phyloP scores from a whole-genome alignment of 768 basidiomycete genomes.

The Russula vinacea region DNA sequence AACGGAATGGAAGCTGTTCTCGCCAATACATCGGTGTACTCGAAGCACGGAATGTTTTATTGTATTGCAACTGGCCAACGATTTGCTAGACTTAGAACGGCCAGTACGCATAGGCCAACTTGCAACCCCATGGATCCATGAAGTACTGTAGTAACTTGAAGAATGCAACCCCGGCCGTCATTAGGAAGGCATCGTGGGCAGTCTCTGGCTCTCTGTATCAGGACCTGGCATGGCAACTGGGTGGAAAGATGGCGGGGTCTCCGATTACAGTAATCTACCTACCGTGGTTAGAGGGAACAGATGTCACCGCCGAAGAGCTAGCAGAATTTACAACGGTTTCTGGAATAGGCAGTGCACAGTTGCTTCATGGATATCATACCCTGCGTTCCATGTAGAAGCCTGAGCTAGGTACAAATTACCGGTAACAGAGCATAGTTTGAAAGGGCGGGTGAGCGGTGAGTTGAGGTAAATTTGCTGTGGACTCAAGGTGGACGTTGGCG shows the following conservation, averaged over 20 bases:
- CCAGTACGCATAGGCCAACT: not conserved
- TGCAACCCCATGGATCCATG: too few relatives aligned
- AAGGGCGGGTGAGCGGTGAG: too few relatives aligned
- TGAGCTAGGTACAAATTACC: too few relatives aligned
- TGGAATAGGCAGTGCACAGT: not conserved
- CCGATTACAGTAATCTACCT: not conserved
- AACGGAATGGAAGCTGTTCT: constrained; percentile 6
- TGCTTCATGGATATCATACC: not conserved
- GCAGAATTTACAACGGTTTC: not conserved
- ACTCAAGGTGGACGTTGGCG: too few relatives aligned
- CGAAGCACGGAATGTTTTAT: not conserved
- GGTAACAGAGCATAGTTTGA: too few relatives aligned
- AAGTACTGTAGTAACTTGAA: too few relatives aligned
- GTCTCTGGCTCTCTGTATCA: not conserved
- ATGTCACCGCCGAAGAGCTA: not conserved
- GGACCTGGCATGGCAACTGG: not conserved
- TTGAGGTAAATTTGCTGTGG: too few relatives aligned
- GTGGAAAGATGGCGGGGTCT: too few relatives aligned
- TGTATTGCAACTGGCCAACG: not conserved
- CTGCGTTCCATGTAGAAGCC: not conserved
- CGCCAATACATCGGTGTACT: not conserved
- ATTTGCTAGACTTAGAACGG: too few relatives aligned
- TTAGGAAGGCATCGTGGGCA: not conserved
- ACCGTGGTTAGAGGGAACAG: not conserved
- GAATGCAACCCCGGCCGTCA: not conserved